Evolutionary conservation across 768 basidiomycete species (phyloP).

Genomic region (Chalciporus sphaerocephalus): DNA sequence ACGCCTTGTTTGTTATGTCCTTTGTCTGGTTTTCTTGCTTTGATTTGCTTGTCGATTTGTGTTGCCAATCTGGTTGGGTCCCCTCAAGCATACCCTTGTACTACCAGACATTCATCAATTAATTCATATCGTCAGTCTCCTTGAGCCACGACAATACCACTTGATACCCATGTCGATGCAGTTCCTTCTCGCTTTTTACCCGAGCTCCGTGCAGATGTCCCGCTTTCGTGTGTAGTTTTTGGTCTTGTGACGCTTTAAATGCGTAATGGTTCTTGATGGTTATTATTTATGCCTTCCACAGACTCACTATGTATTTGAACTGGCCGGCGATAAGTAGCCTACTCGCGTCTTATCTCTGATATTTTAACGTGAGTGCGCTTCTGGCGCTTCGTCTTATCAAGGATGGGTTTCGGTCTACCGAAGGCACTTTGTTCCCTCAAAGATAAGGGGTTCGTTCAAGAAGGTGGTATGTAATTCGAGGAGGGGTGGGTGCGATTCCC

Average conservation of each 20-base stretch:
- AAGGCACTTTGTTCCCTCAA: background rate
- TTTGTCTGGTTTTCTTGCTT: conserved; percentile 27
- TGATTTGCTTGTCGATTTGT: conserved; percentile 29
- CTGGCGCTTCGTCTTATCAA: background rate
- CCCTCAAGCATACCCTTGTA: conserved; percentile 29
- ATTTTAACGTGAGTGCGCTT: background rate
- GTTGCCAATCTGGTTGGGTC: conserved; percentile 26
- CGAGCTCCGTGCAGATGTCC: background rate
- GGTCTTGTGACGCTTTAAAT: background rate
- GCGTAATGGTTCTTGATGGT: background rate
- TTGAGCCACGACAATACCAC: conserved; percentile 5
- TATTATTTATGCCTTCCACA: background rate
- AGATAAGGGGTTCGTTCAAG: conserved; percentile 12
- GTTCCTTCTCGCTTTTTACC: background rate
- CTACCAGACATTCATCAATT: conserved; percentile 31
- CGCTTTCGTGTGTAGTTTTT: conserved; percentile 1
- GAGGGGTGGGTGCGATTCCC: conserved; percentile 1
- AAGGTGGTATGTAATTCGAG: conserved; percentile 1
- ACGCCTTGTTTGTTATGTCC: conserved; percentile 18
- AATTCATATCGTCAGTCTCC: conserved; percentile 18
- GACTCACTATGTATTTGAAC: background rate
- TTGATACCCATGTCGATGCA: background rate
- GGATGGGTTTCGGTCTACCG: background rate
- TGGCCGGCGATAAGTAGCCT: background rate
- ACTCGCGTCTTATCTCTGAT: background rate